A percentile compares a stretch with the other conserved stretches of the same genome.
Evolutionary conservation across 179 eudicot species (phyloP).

Genomic region (Carnegiea gigantea): DNA sequence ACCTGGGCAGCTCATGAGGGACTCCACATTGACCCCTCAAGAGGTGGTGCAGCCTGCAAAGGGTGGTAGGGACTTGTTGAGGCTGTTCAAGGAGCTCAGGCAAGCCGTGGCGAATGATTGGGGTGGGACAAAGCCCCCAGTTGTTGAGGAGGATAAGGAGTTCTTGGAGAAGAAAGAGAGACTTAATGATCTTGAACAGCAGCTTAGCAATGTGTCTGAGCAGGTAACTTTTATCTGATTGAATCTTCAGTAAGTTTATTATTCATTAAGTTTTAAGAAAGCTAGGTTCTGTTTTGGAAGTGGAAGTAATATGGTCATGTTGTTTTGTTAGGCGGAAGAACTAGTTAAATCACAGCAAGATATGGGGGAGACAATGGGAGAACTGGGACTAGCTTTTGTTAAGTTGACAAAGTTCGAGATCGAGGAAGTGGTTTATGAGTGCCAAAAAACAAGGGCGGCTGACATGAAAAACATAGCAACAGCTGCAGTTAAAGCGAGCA

Average conservation of each 20-base stretch:
- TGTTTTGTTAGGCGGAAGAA: conserved; percentile 64
- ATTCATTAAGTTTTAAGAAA: neutral
- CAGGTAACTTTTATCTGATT: conserved; percentile 47
- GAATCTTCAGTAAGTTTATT: neutral
- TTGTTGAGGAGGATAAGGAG: conserved; percentile 87
- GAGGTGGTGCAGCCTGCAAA: conserved; percentile 83
- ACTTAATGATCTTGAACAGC: conserved; percentile 64
- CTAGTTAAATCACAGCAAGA: conserved; percentile 91
- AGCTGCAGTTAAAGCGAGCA: conserved; percentile 83
- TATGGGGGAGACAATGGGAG: conserved; percentile 91
- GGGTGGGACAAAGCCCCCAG: conserved; percentile 57
- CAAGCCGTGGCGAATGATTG: conserved; percentile 86
- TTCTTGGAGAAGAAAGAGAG: conserved; percentile 77
- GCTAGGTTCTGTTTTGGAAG: neutral
- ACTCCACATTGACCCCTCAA: conserved; percentile 41
- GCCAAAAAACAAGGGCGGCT: conserved; percentile 69
- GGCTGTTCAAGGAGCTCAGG: conserved; percentile 83
- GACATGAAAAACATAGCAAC: conserved; percentile 84
- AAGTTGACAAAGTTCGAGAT: conserved; percentile 85
- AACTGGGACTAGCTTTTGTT: conserved; percentile 78
- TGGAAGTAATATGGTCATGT: conserved; percentile 10
- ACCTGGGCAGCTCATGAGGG: conserved; percentile 75
- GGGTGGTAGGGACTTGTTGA: conserved; percentile 82
- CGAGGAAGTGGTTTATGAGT: conserved; percentile 58
- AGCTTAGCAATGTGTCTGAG: conserved; percentile 64